Evolutionary conservation across 108 stramenopile genomes (phyloP).

Genomic region (Aurantiochytrium sp.): DNA sequence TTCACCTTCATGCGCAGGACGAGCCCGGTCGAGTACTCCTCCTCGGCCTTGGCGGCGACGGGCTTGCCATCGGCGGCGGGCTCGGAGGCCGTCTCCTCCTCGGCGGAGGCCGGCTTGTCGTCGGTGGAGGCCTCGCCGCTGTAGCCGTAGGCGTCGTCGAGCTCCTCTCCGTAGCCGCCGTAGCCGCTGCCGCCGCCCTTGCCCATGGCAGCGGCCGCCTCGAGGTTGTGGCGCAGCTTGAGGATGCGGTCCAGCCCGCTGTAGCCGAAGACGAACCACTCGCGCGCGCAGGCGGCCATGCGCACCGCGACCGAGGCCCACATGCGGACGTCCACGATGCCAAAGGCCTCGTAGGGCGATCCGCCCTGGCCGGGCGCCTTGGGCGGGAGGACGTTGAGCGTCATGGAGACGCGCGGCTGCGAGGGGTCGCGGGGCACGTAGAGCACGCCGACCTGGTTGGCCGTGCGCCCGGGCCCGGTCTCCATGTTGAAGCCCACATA

Average conservation of each 20-base stretch:
- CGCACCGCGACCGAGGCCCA: neutral
- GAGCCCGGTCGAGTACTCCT: neutral
- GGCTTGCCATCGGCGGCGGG: too few species aligned
- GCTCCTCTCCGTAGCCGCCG: neutral
- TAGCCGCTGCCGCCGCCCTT: neutral
- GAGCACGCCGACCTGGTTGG: neutral
- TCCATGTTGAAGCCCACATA: neutral
- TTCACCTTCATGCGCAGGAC: neutral
- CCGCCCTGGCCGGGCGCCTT: neutral
- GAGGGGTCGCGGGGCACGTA: neutral
- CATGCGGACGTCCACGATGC: neutral
- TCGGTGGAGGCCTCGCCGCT: neutral
- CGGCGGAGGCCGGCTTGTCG: neutral
- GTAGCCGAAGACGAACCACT: neutral
- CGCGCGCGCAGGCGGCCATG: neutral
- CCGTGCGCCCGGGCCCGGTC: neutral
- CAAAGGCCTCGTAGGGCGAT: neutral
- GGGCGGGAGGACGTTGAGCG: neutral
- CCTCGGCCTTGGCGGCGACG: neutral
- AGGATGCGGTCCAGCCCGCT: neutral
- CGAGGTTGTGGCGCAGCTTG: neutral
- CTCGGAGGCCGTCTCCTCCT: too few species aligned
- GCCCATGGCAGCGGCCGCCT: too few species aligned
- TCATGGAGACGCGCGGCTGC: neutral
- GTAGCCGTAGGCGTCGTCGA: neutral